Evolutionary conservation across 768 basidiomycete species (phyloP).

Genomic region (Termitomyces sp.): DNA sequence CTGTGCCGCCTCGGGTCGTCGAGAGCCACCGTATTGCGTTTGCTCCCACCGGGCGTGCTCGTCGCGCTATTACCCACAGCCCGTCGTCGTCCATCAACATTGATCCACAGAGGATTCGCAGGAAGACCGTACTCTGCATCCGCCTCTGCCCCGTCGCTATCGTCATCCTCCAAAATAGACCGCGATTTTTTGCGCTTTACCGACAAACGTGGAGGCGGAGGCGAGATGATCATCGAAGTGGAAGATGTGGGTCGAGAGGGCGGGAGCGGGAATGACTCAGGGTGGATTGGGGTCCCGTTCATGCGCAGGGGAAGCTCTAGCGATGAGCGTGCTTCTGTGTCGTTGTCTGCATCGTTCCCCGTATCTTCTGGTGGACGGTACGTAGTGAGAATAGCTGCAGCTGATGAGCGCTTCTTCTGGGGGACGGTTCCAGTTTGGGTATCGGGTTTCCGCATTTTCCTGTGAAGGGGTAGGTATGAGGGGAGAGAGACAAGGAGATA

Average conservation of each 20-base stretch:
- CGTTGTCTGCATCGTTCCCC: constrained; percentile 33
- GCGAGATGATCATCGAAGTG: constrained; percentile 31
- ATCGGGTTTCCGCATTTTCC: constrained; percentile 90
- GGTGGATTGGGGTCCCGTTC: constrained; percentile 28
- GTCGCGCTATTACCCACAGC: constrained; percentile 26
- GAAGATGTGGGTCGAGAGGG: constrained; percentile 35
- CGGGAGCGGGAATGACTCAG: constrained; percentile 36
- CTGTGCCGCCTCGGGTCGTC: constrained; percentile 66
- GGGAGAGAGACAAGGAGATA: constrained; percentile 17
- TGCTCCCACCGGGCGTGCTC: constrained; percentile 21
- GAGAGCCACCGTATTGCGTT: constrained; percentile 36
- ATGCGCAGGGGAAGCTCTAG: constrained; percentile 27
- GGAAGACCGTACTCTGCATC: constrained; percentile 55
- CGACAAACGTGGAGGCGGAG: constrained; percentile 29
- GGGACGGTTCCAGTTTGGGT: constrained; percentile 36
- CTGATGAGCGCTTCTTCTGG: constrained; percentile 47
- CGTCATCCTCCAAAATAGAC: constrained; percentile 47
- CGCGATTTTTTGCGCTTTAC: constrained; percentile 56
- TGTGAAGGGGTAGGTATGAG: constrained; percentile 25
- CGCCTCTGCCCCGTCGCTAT: constrained; percentile 70
- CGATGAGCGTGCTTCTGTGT: constrained; percentile 39
- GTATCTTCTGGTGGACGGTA: constrained; percentile 28
- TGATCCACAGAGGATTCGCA: constrained; percentile 42
- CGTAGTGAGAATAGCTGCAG: constrained; percentile 37
- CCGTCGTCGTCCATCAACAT: constrained; percentile 56